These are phyloP conservation scores for Quercus variabilis DNA, from an alignment of 306 rosid genomes.

Conservation along the genomic window DNA sequence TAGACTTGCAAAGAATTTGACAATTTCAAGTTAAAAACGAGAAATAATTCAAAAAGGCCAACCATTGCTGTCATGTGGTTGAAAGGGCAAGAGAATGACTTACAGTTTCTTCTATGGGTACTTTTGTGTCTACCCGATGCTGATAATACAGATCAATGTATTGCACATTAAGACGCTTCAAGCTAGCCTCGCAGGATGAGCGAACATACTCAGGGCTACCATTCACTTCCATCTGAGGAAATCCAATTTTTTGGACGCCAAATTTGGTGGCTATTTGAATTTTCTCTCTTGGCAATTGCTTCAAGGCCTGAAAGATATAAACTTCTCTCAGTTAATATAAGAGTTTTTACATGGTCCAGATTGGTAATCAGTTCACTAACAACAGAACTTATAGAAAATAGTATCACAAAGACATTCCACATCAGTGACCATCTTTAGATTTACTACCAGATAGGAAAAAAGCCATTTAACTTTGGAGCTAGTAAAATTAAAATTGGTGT, in stretches of 20 bases:
- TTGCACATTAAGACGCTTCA: slow-evolving; percentile 63
- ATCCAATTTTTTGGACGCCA: slow-evolving; percentile 25
- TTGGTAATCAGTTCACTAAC: neutral
- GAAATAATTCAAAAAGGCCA: neutral
- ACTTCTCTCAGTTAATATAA: neutral
- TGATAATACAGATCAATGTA: slow-evolving; percentile 82
- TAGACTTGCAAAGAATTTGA: neutral
- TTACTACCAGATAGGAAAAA: neutral
- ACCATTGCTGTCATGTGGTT: neutral
- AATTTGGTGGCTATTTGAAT: slow-evolving; percentile 75
- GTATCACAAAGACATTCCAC: neutral
- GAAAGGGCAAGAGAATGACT: neutral
- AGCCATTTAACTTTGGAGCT: neutral
- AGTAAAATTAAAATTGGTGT: neutral
- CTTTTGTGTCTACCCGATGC: slow-evolving; percentile 50
- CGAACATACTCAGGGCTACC: slow-evolving; percentile 76
- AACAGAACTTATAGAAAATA: neutral
- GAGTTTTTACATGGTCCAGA: neutral
- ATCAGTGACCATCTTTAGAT: neutral
- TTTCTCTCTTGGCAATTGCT: slow-evolving; percentile 62
- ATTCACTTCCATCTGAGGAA: slow-evolving; percentile 11
- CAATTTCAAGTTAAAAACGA: neutral
- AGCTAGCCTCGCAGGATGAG: slow-evolving; percentile 64
- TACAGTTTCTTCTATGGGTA: slow-evolving; percentile 79
- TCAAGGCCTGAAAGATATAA: slow-evolving; percentile 46